Percentiles rank a stretch among this genome's conserved stretches.
Evolutionary conservation across 345 rosid genomes (phyloP).

Genomic region (Geranium brycei): DNA sequence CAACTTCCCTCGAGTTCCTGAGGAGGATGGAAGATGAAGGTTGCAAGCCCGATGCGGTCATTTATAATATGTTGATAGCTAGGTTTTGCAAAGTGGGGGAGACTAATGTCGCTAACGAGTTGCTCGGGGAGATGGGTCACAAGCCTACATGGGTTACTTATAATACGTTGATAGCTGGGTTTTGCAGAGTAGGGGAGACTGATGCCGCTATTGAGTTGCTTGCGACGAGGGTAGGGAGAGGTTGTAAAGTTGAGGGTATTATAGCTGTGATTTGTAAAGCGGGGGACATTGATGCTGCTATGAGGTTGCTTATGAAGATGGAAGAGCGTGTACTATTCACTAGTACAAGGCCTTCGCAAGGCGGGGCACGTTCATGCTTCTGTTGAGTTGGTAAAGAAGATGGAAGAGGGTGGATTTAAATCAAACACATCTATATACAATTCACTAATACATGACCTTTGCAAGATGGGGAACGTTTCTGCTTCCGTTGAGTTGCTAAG

Average conservation of each 20-base stretch:
- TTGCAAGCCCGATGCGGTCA: constrained; percentile 43
- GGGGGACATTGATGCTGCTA: constrained; percentile 59
- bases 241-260: constrained; percentile 38
- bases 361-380: constrained; percentile 45
- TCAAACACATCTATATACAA: constrained; percentile 59
- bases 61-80: constrained; percentile 51
- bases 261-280: constrained; percentile 49
- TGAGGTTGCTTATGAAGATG: constrained; percentile 48
- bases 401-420: constrained; percentile 20
- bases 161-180: constrained; percentile 35
- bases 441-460: constrained; percentile 48
- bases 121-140: constrained; percentile 35
- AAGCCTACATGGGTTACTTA: constrained; percentile 38
- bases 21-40: constrained; percentile 45
- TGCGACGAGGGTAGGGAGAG: constrained; percentile 49
- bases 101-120: constrained; percentile 38
- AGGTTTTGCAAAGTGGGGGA: constrained; percentile 44
- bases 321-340: constrained; percentile 47
- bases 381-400: constrained; percentile 39
- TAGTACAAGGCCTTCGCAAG: constrained; percentile 57
- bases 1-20: constrained; percentile 37
- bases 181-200: constrained; percentile 33
- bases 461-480: constrained; percentile 33
- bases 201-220: constrained; percentile 34
- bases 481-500: constrained; percentile 34